Percentiles rank a stretch among this genome's conserved stretches.
phyloP scores from a whole-genome alignment of 2,329 filamentous ascomycete species.

The Pseudovirgaria hyperparasitica region DNA sequence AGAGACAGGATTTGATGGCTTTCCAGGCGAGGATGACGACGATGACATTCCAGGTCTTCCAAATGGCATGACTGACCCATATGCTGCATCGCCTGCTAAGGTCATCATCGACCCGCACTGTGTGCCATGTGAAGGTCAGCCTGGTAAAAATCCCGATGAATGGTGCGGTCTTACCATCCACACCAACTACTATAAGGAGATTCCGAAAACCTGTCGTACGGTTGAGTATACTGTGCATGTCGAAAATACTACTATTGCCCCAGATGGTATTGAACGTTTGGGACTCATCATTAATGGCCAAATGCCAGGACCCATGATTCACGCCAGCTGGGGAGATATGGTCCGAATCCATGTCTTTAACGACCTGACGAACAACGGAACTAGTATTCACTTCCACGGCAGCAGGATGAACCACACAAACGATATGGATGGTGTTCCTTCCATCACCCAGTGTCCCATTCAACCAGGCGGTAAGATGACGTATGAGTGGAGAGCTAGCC shows the following conservation, averaged over 20 bases:
- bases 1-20: no score
- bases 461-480: conserved; percentile 31
- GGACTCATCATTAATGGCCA: conserved; percentile 64
- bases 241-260: conserved; percentile 38
- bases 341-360: conserved; percentile 45
- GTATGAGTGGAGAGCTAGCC: conserved; percentile 22
- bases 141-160: conserved; percentile 13
- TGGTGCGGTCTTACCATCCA: conserved; percentile 22
- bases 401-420: conserved; percentile 54
- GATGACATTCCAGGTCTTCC: no score
- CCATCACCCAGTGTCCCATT: conserved; percentile 56
- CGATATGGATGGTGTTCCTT: conserved; percentile 58
- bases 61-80: background rate
- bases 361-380: conserved; percentile 47
- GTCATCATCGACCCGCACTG: conserved; percentile 6
- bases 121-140: conserved; percentile 18
- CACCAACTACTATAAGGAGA: conserved; percentile 23
- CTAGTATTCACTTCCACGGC: conserved; percentile 59
- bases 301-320: conserved; percentile 60
- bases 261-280: conserved; percentile 55
- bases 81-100: background rate
- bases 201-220: conserved; percentile 24
- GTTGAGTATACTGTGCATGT: conserved; percentile 31
- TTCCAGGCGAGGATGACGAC: no score
- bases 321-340: conserved; percentile 49